Evolutionary conservation across 2,329 filamentous ascomycete genomes (phyloP).

Genomic region (Trichoderma sp.): DNA sequence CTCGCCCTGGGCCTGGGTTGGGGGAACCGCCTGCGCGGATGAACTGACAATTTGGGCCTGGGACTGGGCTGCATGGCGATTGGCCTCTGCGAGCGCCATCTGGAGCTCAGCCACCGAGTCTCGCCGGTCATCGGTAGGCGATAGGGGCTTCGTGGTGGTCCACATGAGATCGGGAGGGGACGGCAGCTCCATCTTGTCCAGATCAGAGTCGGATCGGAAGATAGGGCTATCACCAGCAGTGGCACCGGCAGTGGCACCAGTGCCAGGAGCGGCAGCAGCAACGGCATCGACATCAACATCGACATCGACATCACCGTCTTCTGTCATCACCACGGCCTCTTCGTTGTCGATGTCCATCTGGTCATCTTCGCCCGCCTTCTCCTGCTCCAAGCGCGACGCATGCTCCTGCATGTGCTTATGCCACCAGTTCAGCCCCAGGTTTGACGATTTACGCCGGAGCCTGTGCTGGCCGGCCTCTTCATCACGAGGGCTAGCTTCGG

Average conservation of each 20-base stretch:
- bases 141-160: slow-evolving; percentile 38
- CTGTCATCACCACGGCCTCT: slow-evolving; percentile 24
- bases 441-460: slow-evolving; percentile 57
- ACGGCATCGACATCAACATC: slow-evolving; percentile 23
- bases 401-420: slow-evolving; percentile 78
- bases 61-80: slow-evolving; percentile 17
- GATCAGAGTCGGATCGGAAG: slow-evolving; percentile 40
- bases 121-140: slow-evolving; percentile 26
- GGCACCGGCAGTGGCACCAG: background rate
- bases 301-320: slow-evolving; percentile 21
- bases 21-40: background rate
- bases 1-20: background rate
- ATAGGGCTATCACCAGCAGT: slow-evolving; percentile 20
- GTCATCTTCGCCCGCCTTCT: slow-evolving; percentile 31
- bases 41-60: slow-evolving; percentile 20
- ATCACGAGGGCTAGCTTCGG: slow-evolving; percentile 37
- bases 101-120: slow-evolving; percentile 29
- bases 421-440: slow-evolving; percentile 67
- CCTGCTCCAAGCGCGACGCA: slow-evolving; percentile 60
- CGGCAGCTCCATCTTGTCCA: slow-evolving; percentile 43
- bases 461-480: slow-evolving; percentile 31
- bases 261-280: background rate
- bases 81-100: slow-evolving; percentile 15
- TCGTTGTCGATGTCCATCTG: slow-evolving; percentile 28
- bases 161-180: slow-evolving; percentile 42